Evolutionary conservation across 2,329 filamentous ascomycete genomes (phyloP).

Genomic region (Aspergillus tanneri): DNA sequence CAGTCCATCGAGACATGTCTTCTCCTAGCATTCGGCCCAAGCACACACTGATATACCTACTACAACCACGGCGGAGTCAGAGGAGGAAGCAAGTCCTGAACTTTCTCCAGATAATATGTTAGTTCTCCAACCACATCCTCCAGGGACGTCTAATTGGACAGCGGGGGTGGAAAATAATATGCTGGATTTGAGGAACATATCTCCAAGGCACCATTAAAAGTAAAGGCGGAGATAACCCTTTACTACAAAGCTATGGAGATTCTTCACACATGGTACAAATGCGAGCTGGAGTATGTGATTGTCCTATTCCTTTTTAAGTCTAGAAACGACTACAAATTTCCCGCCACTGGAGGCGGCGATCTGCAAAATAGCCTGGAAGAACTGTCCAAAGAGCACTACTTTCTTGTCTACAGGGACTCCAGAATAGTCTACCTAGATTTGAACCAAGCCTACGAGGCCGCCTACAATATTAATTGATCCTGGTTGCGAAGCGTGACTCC

Average conservation of each 20-base stretch:
- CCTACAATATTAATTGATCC: not conserved
- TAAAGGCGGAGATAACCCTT: not conserved
- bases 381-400: not conserved
- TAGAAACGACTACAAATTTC: not conserved
- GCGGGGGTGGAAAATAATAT: not conserved
- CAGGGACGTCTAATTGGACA: not conserved
- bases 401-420: not conserved
- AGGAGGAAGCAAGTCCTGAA: not conserved
- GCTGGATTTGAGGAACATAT: not conserved
- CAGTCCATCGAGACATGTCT: not conserved
- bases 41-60: not conserved
- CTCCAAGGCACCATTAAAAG: not conserved
- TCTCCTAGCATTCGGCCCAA: not conserved
- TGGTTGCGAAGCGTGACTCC: not conserved
- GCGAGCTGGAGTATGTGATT: not conserved
- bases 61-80: not conserved
- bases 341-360: not conserved
- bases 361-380: not conserved
- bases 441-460: not conserved
- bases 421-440: not conserved
- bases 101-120: not conserved
- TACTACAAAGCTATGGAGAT: not conserved
- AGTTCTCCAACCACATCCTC: not conserved
- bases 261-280: not conserved
- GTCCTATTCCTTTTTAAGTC: conserved; percentile 1